Evolutionary conservation across 805 yeast genomes (phyloP).

Genomic region (Gaillardinia entomophila): DNA sequence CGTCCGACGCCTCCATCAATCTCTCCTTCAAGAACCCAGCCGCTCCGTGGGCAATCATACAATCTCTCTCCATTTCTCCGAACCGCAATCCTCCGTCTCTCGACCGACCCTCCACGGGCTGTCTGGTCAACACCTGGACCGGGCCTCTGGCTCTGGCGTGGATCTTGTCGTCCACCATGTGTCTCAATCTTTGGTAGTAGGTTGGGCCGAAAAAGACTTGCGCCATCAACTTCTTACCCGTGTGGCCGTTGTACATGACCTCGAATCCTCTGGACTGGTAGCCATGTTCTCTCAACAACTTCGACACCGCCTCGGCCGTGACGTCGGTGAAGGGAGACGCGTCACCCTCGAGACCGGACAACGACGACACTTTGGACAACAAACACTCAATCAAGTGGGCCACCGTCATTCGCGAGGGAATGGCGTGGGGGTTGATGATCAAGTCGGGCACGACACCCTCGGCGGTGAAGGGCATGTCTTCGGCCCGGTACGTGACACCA

Average conservation of each 20-base stretch:
- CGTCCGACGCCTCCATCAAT: slow-evolving; percentile 98
- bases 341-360: slow-evolving; percentile 97
- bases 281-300: slow-evolving; percentile 87
- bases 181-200: slow-evolving; percentile 96
- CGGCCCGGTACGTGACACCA: slow-evolving; percentile 97
- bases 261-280: slow-evolving; percentile 98
- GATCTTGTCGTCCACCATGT: slow-evolving; percentile 99
- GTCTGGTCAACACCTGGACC: slow-evolving; percentile 94
- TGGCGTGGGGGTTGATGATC: slow-evolving; percentile 97
- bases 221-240: slow-evolving; percentile 96
- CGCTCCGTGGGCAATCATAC: slow-evolving; percentile 99
- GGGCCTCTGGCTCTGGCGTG: slow-evolving; percentile 99
- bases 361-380: slow-evolving; percentile 87
- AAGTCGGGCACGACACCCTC: slow-evolving; percentile 97
- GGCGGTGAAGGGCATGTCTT: slow-evolving; percentile 96
- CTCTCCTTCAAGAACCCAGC: slow-evolving; percentile 97
- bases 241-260: slow-evolving; percentile 97
- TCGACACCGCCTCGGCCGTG: slow-evolving; percentile 95
- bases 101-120: slow-evolving; percentile 98
- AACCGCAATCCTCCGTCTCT: slow-evolving; percentile 99
- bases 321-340: slow-evolving; percentile 99
- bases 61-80: slow-evolving; percentile 99
- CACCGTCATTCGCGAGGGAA: slow-evolving; percentile 99
- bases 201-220: slow-evolving; percentile 99
- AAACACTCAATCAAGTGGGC: slow-evolving; percentile 99